These are phyloP conservation scores for Coniochaeta ligniaria DNA, from an alignment of 2,329 filamentous ascomycete genomes.

Conservation along the genomic window DNA sequence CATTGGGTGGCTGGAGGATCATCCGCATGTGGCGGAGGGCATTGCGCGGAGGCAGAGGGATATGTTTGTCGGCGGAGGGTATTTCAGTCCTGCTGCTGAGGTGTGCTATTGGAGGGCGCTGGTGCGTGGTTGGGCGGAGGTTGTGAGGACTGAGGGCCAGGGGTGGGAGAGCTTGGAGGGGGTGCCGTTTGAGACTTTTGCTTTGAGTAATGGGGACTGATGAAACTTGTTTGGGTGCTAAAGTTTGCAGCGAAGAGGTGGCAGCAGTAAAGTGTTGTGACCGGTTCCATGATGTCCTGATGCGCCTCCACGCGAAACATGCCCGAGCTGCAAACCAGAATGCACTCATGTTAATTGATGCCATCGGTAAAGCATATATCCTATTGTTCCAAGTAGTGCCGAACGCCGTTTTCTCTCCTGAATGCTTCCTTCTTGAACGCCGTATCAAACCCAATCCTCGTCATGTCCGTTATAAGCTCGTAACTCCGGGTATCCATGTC, in stretches of 20 bases:
- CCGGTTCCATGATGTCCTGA: too few relatives aligned
- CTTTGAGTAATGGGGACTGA: slow-evolving; percentile 17
- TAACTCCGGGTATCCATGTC: slow-evolving; percentile 69
- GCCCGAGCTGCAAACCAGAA: too few relatives aligned
- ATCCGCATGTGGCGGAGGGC: slow-evolving; percentile 33
- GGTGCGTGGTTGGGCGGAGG: slow-evolving; percentile 37
- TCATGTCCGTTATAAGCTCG: slow-evolving; percentile 39
- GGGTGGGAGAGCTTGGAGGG: slow-evolving; percentile 25
- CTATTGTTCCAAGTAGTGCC: too few relatives aligned
- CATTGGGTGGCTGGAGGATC: slow-evolving; percentile 34
- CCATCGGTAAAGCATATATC: too few relatives aligned
- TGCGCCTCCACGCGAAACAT: too few relatives aligned
- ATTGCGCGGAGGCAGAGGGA: slow-evolving; percentile 40
- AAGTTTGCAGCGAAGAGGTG: not conserved
- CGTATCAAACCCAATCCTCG: not conserved
- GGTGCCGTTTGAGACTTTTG: slow-evolving; percentile 33
- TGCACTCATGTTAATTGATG: too few relatives aligned
- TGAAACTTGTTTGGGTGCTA: not conserved
- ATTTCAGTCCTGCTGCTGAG: slow-evolving; percentile 42
- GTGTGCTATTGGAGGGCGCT: slow-evolving; percentile 45
- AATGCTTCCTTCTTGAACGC: not conserved
- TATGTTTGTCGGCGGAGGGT: slow-evolving; percentile 33
- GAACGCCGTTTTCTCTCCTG: too few relatives aligned
- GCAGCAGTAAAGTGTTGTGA: too few relatives aligned
- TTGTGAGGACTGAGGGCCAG: slow-evolving; percentile 27